Conservation (phyloP, 2,329 filamentous ascomycete species). For the Leptographium flavum region DNA sequence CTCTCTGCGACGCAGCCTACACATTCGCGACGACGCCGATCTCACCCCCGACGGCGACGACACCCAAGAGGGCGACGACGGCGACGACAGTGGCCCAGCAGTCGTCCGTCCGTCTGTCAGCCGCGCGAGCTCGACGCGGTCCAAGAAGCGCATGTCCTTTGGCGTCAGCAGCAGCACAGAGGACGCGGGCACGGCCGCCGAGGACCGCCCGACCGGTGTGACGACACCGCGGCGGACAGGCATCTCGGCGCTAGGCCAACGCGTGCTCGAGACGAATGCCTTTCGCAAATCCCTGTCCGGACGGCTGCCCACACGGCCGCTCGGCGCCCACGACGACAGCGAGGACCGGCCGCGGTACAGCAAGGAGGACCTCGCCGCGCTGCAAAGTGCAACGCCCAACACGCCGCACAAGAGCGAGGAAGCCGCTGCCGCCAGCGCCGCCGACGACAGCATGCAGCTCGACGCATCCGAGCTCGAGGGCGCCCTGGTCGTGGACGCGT, state of each 20-base stretch:
- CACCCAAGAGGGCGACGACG: constrained; percentile 16
- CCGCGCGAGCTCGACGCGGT: constrained; percentile 34
- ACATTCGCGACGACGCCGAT: constrained; percentile 24
- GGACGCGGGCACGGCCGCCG: too few species aligned
- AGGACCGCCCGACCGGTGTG: background rate
- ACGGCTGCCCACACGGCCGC: constrained; percentile 41
- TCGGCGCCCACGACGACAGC: constrained; percentile 35
- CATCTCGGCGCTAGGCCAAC: constrained; percentile 17
- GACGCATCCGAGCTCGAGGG: constrained; percentile 49
- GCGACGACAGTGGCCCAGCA: constrained; percentile 29
- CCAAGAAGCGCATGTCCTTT: constrained; percentile 61
- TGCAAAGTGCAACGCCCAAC: constrained; percentile 73
- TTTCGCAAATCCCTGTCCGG: constrained; percentile 27
- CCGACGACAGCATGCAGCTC: constrained; percentile 38
- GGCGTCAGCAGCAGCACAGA: constrained; percentile 28
- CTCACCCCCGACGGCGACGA: constrained; percentile 8
- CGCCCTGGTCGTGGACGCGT: constrained; percentile 45
- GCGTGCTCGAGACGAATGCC: constrained; percentile 20
- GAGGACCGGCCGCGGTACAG: constrained; percentile 68
- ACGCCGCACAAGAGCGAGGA: constrained; percentile 52
- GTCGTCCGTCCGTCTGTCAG: constrained; percentile 34
- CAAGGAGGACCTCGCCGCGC: constrained; percentile 71
- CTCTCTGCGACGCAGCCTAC: constrained; percentile 40
- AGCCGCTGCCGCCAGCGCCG: constrained; percentile 15
- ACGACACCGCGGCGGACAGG: constrained; percentile 12